Evolutionary conservation across 768 basidiomycete genomes (phyloP).

Genomic region (Boletellus sp.): DNA sequence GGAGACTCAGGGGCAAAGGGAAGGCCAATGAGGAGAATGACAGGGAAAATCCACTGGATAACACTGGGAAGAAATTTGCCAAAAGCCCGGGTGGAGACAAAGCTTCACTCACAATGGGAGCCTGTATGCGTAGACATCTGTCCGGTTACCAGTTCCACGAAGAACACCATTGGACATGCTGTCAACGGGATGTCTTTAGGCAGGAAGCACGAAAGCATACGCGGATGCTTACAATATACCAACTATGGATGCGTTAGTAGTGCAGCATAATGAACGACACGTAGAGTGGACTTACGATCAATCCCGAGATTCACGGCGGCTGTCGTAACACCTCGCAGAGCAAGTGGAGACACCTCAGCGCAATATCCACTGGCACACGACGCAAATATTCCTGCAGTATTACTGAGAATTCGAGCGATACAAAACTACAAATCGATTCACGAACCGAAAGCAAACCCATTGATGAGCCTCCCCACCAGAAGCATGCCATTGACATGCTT

Average conservation of each 20-base stretch:
- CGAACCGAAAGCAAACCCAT: slow-evolving; percentile 26
- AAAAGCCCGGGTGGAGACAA: not conserved
- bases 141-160: slow-evolving; percentile 20
- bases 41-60: slow-evolving; percentile 33
- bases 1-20: slow-evolving; percentile 31
- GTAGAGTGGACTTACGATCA: slow-evolving; percentile 10
- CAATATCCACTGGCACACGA: slow-evolving; percentile 24
- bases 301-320: slow-evolving; percentile 26
- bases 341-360: slow-evolving; percentile 28
- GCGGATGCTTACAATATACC: slow-evolving; percentile 19
- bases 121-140: slow-evolving; percentile 23
- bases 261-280: too few species aligned
- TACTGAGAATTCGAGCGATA: not conserved
- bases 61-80: slow-evolving; percentile 9
- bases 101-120: slow-evolving; percentile 22
- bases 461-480: slow-evolving; percentile 23
- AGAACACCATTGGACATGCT: slow-evolving; percentile 26
- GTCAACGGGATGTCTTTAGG: not conserved
- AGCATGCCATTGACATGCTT: slow-evolving; percentile 21
- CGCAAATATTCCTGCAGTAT: slow-evolving; percentile 18
- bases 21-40: slow-evolving; percentile 29
- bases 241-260: slow-evolving; percentile 7
- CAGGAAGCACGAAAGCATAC: too few species aligned
- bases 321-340: slow-evolving; percentile 24
- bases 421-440: not conserved